Evolutionary conservation across 2,329 filamentous ascomycete species (phyloP), one percentile per base, ranked within the genome.

Genomic region (Cadophora malorum): DNA sequence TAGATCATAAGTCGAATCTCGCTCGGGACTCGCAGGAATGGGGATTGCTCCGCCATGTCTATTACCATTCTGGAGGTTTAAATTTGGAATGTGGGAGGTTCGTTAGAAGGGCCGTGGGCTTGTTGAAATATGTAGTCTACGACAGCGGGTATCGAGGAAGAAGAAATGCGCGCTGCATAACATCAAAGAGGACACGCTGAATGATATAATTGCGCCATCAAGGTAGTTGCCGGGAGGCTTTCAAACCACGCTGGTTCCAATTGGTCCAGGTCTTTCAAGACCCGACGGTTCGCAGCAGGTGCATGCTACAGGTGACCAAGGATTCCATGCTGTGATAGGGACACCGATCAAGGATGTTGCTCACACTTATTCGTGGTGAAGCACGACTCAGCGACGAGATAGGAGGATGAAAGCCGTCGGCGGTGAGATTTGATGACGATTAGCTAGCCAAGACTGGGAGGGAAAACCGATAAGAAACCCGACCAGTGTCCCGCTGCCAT

Each of bases 1-100:
- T 75, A 76, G n/a, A 76, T 76, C 65, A 74, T 71, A 19, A 76
- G 63, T 21, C 75, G 71, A 9, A 77, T 71, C 64, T 76, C 75
- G 33, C 68, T 65, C 4, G 74, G 75, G 8, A 76, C 68, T 19
- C 65, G 64, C 65, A 75, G 69, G 53, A 77, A 74, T 4, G 65
- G 66, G 14, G 70, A 68, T 56, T 61, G 55, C 16, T 67, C 28
- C 5, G 28, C 3, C 28, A 28, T 28, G 28, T 28, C 50, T 21
- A n/a, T n/a, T n/a, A 56, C 64, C 70, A 72, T 74, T 55, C 33
- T 61, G 23, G 50, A 14, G 49, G 9, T 53, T 25, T n/a, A 23
- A 6, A 10, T 55, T n/a, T 25, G 3, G 12, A 9, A 21, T 35
- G 14, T 9, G 10, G 49, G 8, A n/a, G 55, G n/a, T 31, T 63